Evolutionary conservation across 768 basidiomycete species (phyloP).

Genomic region (Mycena belliarum): DNA sequence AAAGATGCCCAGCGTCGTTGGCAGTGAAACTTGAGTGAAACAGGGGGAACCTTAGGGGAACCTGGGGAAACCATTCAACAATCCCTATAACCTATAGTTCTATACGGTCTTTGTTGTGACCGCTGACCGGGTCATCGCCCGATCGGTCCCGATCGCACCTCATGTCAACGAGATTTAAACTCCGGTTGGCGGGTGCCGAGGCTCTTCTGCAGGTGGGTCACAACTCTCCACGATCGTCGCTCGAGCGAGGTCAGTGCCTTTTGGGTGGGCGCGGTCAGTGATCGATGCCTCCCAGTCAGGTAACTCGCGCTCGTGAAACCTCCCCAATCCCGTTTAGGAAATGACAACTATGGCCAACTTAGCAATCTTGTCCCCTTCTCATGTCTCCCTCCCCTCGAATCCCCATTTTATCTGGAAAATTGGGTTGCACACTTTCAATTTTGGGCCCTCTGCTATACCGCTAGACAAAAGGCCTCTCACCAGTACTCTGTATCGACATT

Average conservation of each 20-base stretch:
- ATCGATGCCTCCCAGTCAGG: background rate
- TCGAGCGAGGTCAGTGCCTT: background rate
- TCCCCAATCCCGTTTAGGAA: background rate
- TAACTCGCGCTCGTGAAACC: background rate
- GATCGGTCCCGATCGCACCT: background rate
- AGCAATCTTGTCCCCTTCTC: too few relatives aligned
- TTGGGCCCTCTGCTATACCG: too few relatives aligned
- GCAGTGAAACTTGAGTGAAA: too few relatives aligned
- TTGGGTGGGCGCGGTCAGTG: background rate
- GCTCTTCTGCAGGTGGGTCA: background rate
- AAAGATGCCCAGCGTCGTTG: too few relatives aligned
- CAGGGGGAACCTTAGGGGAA: too few relatives aligned
- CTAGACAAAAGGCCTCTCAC: too few relatives aligned
- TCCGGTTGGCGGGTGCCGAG: slow-evolving; percentile 1
- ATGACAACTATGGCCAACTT: background rate
- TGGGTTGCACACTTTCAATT: too few relatives aligned
- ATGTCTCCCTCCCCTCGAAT: too few relatives aligned
- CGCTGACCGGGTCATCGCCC: background rate
- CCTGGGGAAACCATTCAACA: too few relatives aligned
- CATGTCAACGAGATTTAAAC: background rate
- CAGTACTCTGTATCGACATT: too few relatives aligned
- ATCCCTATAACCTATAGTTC: too few relatives aligned
- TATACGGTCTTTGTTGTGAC: background rate
- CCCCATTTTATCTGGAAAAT: too few relatives aligned
- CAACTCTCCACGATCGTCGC: background rate